phyloP scores from a whole-genome alignment of 1,284 basidiomycete genomes.

The Puccinia triticina region DNA sequence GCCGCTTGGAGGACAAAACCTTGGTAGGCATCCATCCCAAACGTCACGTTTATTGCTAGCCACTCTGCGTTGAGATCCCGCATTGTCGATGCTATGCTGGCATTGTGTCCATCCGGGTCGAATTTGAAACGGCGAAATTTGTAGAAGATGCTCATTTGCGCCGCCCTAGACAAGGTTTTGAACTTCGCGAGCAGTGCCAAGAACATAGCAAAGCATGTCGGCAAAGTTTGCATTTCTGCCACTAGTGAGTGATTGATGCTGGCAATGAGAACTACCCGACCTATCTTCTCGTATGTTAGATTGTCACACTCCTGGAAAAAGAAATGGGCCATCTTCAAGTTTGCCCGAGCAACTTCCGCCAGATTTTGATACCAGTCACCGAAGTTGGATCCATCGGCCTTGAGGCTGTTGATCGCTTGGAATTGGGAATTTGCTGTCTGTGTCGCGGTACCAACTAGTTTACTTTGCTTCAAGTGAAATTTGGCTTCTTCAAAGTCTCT shows the following conservation, averaged over 20 bases:
- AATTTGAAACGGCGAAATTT: not conserved
- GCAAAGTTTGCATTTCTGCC: not conserved
- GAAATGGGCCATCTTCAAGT: not conserved
- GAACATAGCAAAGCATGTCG: not conserved
- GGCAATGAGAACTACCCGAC: not conserved
- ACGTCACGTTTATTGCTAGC: not conserved
- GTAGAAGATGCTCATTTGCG: constrained; percentile 1
- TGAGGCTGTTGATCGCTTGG: too few species aligned
- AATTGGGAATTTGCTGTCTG: too few species aligned
- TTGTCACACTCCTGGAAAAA: not conserved
- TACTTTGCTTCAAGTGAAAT: too few species aligned
- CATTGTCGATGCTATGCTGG: not conserved
- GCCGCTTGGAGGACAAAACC: not conserved
- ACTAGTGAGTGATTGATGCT: not conserved
- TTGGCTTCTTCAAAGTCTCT: too few species aligned
- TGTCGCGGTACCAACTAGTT: too few species aligned
- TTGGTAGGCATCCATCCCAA: not conserved
- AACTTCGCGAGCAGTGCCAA: not conserved
- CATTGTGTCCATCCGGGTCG: not conserved
- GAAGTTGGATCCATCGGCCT: not conserved
- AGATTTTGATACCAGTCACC: not conserved
- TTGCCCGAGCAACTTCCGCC: not conserved
- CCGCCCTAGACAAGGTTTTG: not conserved
- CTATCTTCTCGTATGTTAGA: not conserved
- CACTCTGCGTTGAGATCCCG: not conserved